Evolutionary conservation across 2,329 filamentous ascomycete genomes (phyloP).

Genomic region (Uncinocarpus reesii): DNA sequence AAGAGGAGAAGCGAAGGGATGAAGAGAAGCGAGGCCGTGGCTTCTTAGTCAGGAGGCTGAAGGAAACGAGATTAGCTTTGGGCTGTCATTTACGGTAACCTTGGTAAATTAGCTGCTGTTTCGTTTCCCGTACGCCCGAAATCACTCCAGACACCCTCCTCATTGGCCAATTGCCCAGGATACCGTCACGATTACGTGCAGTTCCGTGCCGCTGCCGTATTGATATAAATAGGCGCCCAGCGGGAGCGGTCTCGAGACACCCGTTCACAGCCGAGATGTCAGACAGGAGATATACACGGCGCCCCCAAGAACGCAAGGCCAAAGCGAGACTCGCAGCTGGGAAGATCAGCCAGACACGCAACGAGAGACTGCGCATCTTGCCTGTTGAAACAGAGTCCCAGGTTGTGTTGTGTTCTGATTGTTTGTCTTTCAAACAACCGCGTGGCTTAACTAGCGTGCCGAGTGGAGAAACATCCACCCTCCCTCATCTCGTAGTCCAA

Average conservation of each 20-base stretch:
- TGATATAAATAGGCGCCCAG: constrained; percentile 5
- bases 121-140: constrained; percentile 1
- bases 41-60: background rate
- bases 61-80: constrained; percentile 5
- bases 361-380: background rate
- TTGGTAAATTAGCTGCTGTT: constrained; percentile 6
- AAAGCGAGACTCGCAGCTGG: background rate
- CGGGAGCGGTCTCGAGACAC: too few relatives aligned
- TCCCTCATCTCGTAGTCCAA: background rate
- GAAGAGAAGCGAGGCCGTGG: background rate
- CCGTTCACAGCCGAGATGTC: background rate
- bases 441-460: constrained; percentile 6
- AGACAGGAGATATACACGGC: background rate
- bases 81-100: background rate
- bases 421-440: constrained; percentile 11
- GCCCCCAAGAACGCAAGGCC: background rate
- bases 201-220: background rate
- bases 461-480: background rate
- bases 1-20: background rate
- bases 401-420: background rate
- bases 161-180: background rate
- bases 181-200: background rate
- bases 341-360: background rate
- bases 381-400: background rate
- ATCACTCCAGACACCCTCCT: background rate